phyloP scores from a whole-genome alignment of 257 asterid genomes.

The Mitragyna speciosa region DNA sequence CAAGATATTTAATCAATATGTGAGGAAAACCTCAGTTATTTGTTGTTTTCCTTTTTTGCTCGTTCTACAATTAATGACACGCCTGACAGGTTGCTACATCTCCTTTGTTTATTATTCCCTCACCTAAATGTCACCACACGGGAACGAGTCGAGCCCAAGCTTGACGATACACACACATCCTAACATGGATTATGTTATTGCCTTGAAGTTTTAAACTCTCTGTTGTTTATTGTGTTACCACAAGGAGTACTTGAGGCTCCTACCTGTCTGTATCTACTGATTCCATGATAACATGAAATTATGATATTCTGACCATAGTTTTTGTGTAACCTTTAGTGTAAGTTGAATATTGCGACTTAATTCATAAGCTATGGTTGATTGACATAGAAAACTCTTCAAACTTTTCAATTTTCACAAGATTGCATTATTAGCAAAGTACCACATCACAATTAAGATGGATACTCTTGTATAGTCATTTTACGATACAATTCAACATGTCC shows the following conservation, averaged over 20 bases:
- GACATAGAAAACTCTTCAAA: not conserved
- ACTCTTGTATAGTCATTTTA: not conserved
- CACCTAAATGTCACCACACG: not conserved
- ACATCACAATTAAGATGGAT: not conserved
- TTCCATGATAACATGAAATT: not conserved
- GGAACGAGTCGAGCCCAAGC: not conserved
- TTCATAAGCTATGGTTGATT: not conserved
- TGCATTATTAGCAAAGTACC: not conserved
- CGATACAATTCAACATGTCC: not conserved
- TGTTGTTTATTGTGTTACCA: not conserved
- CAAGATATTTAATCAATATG: not conserved
- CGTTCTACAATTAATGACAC: not conserved
- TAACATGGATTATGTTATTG: not conserved
- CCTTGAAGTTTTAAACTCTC: not conserved
- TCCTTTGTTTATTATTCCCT: not conserved
- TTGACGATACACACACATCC: not conserved
- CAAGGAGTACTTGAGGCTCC: not conserved
- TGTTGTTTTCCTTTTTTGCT: not conserved
- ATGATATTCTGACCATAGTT: not conserved
- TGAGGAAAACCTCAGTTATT: not conserved
- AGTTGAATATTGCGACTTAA: not conserved
- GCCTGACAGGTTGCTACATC: not conserved
- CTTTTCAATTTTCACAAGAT: not conserved
- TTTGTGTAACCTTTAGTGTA: not conserved
- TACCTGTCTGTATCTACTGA: not conserved